Evolutionary conservation across 1,284 basidiomycete genomes (phyloP).

Genomic region (Malassezia equina): DNA sequence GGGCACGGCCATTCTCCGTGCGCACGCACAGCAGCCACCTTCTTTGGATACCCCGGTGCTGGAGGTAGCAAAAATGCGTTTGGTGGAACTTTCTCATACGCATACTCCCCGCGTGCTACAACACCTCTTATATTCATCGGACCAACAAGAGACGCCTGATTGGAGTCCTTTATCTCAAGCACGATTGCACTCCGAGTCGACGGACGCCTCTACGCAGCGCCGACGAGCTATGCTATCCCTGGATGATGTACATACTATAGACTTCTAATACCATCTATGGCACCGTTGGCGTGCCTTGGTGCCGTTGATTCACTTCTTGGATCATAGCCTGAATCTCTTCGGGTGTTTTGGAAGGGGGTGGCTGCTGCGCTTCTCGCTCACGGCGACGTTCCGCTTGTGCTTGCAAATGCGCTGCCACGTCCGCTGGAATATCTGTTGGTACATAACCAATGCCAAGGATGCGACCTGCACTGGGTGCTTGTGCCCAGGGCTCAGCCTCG

Average conservation of each 20-base stretch:
- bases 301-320: not conserved
- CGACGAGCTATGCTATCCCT: constrained; percentile 16
- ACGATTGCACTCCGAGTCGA: not conserved
- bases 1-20: not conserved
- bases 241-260: constrained; percentile 1
- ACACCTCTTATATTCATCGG: not conserved
- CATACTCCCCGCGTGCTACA: not conserved
- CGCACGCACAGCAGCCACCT: not conserved
- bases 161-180: constrained; percentile 14
- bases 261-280: not conserved
- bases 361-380: constrained; percentile 80
- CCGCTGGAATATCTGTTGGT: constrained; percentile 18
- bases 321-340: not conserved
- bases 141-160: not conserved
- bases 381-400: constrained; percentile 74
- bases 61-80: not conserved
- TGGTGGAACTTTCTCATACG: not conserved
- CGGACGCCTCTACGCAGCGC: not conserved
- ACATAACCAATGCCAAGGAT: constrained; percentile 35
- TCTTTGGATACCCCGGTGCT: not conserved
- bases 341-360: not conserved
- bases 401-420: constrained; percentile 3
- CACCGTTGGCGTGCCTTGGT: not conserved
- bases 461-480: constrained; percentile 22
- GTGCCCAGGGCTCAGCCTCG: constrained; percentile 17